phyloP scores from a whole-genome alignment of 176 grass and related monocot species.

The Poa annua region DNA sequence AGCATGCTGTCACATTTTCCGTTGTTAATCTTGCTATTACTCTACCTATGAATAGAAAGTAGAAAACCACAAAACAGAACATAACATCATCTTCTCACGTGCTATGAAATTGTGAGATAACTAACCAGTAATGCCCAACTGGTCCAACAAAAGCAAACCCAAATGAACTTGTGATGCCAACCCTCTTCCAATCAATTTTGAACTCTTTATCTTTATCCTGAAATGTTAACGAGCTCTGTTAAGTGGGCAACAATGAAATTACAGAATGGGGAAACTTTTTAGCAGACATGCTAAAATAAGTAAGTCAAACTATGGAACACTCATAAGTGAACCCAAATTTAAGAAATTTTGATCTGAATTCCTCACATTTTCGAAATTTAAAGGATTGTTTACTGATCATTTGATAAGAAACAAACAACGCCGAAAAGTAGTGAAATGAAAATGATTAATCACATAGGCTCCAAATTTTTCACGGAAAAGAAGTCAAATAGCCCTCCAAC shows the following conservation, averaged over 20 bases:
- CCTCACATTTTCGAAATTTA: neutral
- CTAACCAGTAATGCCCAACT: slow-evolving; percentile 91
- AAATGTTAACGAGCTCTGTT: slow-evolving; percentile 33
- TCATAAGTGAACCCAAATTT: neutral
- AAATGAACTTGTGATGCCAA: slow-evolving; percentile 86
- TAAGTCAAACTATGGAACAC: neutral
- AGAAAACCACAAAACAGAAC: neutral
- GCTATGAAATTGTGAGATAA: slow-evolving; percentile 21
- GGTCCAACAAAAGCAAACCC: slow-evolving; percentile 96
- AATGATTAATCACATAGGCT: neutral
- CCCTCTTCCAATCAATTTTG: slow-evolving; percentile 94
- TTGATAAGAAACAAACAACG: slow-evolving; percentile 2
- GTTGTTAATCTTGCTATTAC: neutral
- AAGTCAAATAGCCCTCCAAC: neutral
- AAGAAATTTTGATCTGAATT: slow-evolving; percentile 20
- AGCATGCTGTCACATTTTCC: neutral
- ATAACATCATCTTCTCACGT: neutral
- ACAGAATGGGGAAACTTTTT: slow-evolving; percentile 9
- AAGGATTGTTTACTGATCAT: slow-evolving; percentile 5
- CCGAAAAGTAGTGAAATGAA: neutral
- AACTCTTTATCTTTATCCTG: slow-evolving; percentile 79
- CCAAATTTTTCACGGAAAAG: neutral
- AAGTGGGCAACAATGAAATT: neutral
- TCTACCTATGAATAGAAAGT: neutral
- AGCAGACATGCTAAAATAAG: slow-evolving; percentile 20